A percentile compares a stretch with the other conserved stretches of the same genome.
Conservation (phyloP, 306 rosid species). For the Dalbergia cultrata region DNA sequence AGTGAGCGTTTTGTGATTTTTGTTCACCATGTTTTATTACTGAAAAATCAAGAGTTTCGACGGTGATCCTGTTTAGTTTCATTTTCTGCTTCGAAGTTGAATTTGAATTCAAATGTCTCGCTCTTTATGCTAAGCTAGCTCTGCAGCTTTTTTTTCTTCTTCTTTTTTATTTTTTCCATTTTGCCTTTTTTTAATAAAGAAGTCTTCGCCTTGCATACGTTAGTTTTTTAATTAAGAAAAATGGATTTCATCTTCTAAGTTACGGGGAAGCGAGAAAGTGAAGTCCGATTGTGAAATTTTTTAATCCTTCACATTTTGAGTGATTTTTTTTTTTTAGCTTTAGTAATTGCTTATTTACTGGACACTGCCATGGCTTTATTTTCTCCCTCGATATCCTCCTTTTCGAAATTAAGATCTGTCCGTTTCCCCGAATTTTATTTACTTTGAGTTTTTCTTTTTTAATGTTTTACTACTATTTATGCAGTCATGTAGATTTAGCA, state of each 20-base stretch:
- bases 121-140: background rate
- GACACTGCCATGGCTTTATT: conserved; percentile 18
- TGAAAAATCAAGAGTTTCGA: background rate
- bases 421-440: background rate
- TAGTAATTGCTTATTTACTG: background rate
- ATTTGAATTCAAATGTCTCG: conserved; percentile 17
- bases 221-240: background rate
- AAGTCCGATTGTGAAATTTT: conserved; percentile 46
- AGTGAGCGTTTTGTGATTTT: background rate
- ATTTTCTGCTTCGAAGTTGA: conserved; percentile 18
- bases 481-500: background rate
- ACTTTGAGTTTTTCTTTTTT: background rate
- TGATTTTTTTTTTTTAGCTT: conserved; percentile 3
- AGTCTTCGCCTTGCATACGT: background rate
- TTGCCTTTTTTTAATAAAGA: background rate
- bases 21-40: background rate
- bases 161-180: background rate
- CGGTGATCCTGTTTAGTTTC: background rate
- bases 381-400: conserved; percentile 23
- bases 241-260: background rate
- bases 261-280: conserved; percentile 7
- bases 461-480: background rate
- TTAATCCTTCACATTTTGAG: background rate
- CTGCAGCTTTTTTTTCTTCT: too few relatives aligned
- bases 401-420: conserved; percentile 14